Evolutionary conservation across 148 eudicot species (phyloP).

Genomic region (Vaccinium vitisidaea): DNA sequence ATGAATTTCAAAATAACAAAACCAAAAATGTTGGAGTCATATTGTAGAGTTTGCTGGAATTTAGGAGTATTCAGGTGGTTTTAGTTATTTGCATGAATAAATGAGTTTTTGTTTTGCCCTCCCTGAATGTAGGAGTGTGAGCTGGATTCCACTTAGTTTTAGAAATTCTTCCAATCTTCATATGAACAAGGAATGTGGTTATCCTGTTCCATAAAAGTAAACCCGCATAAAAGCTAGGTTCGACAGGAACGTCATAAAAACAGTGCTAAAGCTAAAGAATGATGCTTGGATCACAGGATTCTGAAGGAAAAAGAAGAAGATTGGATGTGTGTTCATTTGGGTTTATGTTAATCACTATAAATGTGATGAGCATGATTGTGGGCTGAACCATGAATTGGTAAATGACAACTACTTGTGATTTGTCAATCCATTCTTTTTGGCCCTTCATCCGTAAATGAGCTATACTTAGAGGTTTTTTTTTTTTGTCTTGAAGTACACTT

Average conservation of each 20-base stretch:
- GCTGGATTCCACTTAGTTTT: constrained; percentile 2
- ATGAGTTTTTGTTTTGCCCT: neutral
- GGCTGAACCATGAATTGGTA: neutral
- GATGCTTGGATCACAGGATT: neutral
- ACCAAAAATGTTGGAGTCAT: neutral
- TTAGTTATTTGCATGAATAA: neutral
- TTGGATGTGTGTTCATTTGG: neutral
- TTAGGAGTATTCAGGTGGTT: neutral
- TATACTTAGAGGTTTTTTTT: neutral
- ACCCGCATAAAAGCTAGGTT: neutral
- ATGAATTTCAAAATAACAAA: neutral
- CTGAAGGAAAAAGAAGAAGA: neutral
- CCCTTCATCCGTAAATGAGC: neutral
- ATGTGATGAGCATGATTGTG: neutral
- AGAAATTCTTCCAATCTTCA: neutral
- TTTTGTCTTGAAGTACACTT: neutral
- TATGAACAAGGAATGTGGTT: neutral
- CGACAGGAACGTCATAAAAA: neutral
- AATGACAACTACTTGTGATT: neutral
- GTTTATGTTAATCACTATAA: neutral
- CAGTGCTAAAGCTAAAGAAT: neutral
- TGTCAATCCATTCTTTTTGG: neutral
- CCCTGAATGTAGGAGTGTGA: neutral
- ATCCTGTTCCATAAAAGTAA: neutral
- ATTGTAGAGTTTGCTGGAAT: neutral